These are phyloP conservation scores for Digitaria exilis DNA, from an alignment of 202 grass and related monocot species.

Conservation along the genomic window DNA sequence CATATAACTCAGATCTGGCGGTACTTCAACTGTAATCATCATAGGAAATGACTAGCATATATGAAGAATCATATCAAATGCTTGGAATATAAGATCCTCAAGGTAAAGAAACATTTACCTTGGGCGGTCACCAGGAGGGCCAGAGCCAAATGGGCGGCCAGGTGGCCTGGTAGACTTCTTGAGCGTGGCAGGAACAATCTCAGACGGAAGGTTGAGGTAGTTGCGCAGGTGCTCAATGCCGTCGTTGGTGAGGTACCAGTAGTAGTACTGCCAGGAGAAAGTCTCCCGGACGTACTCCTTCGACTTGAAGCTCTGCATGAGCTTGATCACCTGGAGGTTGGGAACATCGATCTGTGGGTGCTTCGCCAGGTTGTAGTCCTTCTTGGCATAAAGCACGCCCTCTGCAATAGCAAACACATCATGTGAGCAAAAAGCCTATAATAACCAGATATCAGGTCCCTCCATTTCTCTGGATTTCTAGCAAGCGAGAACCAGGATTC, in stretches of 20 bases:
- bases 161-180: conserved; percentile 91
- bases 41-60: background rate
- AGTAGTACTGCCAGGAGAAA: conserved; percentile 94
- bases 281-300: conserved; percentile 96
- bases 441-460: background rate
- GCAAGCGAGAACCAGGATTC: background rate
- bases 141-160: conserved; percentile 77
- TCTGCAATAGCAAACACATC: conserved; percentile 34
- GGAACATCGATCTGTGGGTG: conserved; percentile 85
- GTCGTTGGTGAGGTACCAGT: conserved; percentile 98
- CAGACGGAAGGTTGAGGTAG: conserved; percentile 91
- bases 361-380: conserved; percentile 89
- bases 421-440: background rate
- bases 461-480: background rate
- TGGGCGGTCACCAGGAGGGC: conserved; percentile 81
- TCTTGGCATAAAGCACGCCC: conserved; percentile 89
- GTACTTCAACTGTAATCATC: background rate
- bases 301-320: conserved; percentile 99
- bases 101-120: conserved; percentile 42
- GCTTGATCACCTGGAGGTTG: conserved; percentile 96
- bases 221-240: conserved; percentile 87
- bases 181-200: conserved; percentile 86
- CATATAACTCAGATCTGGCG: background rate
- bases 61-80: background rate
- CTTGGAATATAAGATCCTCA: background rate